Evolutionary conservation across 768 basidiomycete species (phyloP), one percentile per base, ranked within the genome.

Genomic region (Amanita polypyramis): DNA sequence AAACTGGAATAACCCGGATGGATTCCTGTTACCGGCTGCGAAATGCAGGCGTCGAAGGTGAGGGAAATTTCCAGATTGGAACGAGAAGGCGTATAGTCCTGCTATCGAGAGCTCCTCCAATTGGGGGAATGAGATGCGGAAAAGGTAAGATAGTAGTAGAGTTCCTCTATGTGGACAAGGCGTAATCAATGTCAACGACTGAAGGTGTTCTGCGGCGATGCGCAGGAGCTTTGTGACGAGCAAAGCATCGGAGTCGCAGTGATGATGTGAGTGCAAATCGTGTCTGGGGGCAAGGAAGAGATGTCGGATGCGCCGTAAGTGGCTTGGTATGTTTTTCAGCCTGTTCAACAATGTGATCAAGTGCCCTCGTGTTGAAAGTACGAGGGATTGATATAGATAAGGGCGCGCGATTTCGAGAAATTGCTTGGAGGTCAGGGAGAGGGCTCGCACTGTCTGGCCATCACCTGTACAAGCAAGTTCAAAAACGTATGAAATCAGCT

Each of bases 31-130:
- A 5, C 75, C 76, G 2, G 29, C 47, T 14, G 66, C 58, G 1
- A 77, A 67, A 39, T 72, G 72, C 0, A 79, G 66, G 12, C 59
- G 61, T 37, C 60, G 55, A 14, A 79, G 63, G 1, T 40, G 50
- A 7, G 75, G 73, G 58, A 73, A 59, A 25, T 56, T 62, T 12
- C 54, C 52, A 3, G 64, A 52, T 0, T 60, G 44, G 15, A 65
- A 66, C 2, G 72, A 74, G 52, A 70, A 75, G 5, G 75, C 72
- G 56, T 78, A 78, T 52, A 70, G 71, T 1, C 75, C 76, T 2
- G 65, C 65, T 2, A 76, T 54, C 4, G 69, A 59, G 49, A 78
- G 69, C 25, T 65, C 65, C 21, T 51, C 55, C 1, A 78, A 62
- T 21, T 49, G 51, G 0, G 74, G 75, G 43, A 74, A 71, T 2